Evolutionary conservation across 2,329 filamentous ascomycete species (phyloP).

Genomic region (Claviceps sp.): DNA sequence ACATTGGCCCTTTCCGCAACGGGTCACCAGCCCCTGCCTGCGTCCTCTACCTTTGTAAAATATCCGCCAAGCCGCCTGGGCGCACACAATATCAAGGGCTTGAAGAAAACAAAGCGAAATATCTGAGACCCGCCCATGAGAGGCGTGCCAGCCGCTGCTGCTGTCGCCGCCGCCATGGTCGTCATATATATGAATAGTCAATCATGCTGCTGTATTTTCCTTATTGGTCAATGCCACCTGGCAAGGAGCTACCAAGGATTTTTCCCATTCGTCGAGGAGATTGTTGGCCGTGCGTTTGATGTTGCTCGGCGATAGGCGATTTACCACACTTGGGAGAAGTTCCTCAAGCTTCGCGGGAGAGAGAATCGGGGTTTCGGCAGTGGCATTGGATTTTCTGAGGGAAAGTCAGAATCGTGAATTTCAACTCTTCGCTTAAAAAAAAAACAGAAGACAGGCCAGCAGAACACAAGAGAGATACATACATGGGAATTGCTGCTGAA

Average conservation of each 20-base stretch:
- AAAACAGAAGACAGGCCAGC: neutral
- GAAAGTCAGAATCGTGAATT: neutral
- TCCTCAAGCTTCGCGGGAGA: conserved; percentile 35
- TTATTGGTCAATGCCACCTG: conserved; percentile 12
- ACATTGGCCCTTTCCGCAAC: neutral
- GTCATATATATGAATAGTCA: neutral
- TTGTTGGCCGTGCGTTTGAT: conserved; percentile 72
- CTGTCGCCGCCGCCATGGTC: conserved; percentile 6
- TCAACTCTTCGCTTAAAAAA: neutral
- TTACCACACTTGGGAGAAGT: conserved; percentile 56
- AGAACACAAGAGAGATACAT: neutral
- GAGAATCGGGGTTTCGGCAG: conserved; percentile 19
- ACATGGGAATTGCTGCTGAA: conserved; percentile 13
- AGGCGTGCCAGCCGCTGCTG: neutral
- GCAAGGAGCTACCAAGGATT: conserved; percentile 24
- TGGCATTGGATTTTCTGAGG: conserved; percentile 17
- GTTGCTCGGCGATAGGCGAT: conserved; percentile 59
- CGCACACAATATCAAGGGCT: neutral
- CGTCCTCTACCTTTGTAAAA: too few relatives aligned
- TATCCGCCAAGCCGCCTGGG: neutral
- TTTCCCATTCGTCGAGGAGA: conserved; percentile 87
- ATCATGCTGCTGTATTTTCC: conserved; percentile 16
- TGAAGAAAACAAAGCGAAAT: neutral
- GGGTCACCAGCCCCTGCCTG: neutral
- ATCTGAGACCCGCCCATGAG: neutral